A percentile compares a stretch with the other conserved stretches of the same genome.
These are phyloP conservation scores for Rhodotorula sp. DNA, from an alignment of 1,284 basidiomycete genomes.

Conservation along the genomic window DNA sequence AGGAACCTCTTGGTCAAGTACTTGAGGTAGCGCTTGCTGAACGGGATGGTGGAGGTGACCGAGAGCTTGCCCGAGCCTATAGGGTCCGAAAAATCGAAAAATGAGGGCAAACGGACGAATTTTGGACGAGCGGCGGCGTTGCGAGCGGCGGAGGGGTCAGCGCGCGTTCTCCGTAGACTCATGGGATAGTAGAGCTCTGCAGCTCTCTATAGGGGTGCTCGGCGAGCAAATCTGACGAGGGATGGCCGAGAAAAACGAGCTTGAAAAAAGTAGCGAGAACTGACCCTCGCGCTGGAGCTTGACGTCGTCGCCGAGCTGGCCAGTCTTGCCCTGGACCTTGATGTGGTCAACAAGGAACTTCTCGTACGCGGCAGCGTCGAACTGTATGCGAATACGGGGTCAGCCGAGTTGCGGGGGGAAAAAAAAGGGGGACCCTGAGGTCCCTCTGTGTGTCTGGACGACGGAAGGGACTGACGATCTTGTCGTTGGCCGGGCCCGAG, in stretches of 20 bases:
- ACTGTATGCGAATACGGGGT: conserved; percentile 4
- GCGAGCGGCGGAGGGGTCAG: too few relatives aligned
- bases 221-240: too few relatives aligned
- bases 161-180: too few relatives aligned
- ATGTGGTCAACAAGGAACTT: conserved; percentile 54
- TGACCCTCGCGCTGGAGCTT: conserved; percentile 50
- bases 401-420: too few relatives aligned
- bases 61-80: too few relatives aligned
- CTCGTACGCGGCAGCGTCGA: conserved; percentile 53
- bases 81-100: too few relatives aligned
- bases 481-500: conserved; percentile 53
- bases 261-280: background rate
- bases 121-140: too few relatives aligned
- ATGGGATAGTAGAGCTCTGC: too few relatives aligned
- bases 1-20: conserved; percentile 52
- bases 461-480: conserved; percentile 42
- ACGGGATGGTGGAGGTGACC: conserved; percentile 49
- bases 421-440: background rate
- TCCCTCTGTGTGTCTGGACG: background rate
- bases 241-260: too few relatives aligned
- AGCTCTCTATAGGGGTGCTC: too few relatives aligned
- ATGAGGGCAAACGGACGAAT: too few relatives aligned
- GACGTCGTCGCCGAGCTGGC: conserved; percentile 52
- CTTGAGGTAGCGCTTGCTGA: conserved; percentile 53
- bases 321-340: conserved; percentile 54